A percentile compares a stretch with the other conserved stretches of the same genome.
phyloP scores from a whole-genome alignment of 805 yeast species.

The Yarrowia sp. region DNA sequence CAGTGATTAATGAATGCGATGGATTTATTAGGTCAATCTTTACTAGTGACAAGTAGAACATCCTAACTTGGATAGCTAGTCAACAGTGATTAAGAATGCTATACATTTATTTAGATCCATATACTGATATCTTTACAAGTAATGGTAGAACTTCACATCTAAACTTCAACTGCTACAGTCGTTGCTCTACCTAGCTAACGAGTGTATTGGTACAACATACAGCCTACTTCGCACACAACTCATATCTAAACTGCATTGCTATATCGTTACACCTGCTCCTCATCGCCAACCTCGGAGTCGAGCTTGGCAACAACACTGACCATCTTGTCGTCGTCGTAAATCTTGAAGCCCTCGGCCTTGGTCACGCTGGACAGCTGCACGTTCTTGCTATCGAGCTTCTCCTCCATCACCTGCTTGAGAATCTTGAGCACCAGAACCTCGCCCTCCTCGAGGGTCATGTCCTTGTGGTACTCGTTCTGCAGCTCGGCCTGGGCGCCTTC shows the following conservation, averaged over 20 bases:
- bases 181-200: too few relatives aligned
- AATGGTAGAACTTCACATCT: too few relatives aligned
- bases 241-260: background rate
- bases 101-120: background rate
- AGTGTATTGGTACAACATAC: too few relatives aligned
- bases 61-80: too few relatives aligned
- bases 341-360: constrained; percentile 75
- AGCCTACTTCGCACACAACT: too few relatives aligned
- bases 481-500: constrained; percentile 99
- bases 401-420: constrained; percentile 98
- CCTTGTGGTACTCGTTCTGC: constrained; percentile 89
- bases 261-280: constrained; percentile 23
- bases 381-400: constrained; percentile 89
- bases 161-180: background rate
- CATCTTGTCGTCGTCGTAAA: constrained; percentile 79
- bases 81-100: too few relatives aligned
- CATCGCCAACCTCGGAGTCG: constrained; percentile 24
- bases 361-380: constrained; percentile 96
- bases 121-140: background rate
- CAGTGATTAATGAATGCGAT: too few relatives aligned
- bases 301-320: constrained; percentile 74
- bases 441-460: constrained; percentile 88
- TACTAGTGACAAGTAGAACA: too few relatives aligned
- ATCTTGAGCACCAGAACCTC: constrained; percentile 85
- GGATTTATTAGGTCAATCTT: too few relatives aligned